Evolutionary conservation across 192 early-diverging fungal genomes (phyloP), one percentile per base, ranked within the genome.

Genomic region (Gryganskiella cystojenkinii): DNA sequence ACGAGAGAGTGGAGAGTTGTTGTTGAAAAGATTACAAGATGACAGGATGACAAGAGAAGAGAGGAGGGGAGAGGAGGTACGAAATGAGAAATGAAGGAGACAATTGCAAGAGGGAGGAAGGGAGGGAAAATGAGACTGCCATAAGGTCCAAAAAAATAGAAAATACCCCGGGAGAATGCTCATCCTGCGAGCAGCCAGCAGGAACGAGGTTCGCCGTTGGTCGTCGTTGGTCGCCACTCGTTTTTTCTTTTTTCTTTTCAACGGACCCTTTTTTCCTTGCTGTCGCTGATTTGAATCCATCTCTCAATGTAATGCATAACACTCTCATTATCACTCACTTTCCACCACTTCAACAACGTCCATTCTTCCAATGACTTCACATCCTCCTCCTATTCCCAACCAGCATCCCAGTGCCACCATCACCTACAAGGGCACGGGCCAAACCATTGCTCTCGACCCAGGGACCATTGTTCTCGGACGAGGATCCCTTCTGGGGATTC

Each of bases 401-500:
- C 19, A 33, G 31, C 15, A n/a, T n/a, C n/a, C n/a, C n/a, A 15
- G 57, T 42, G 65, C 65, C 27, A 59, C 65, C 15, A 24, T 67
- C 24, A 28, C 55, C 17, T 34, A 37, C 22, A 37, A 58, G 44
- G 49, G 56, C 58, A 70, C 61, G 24, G 71, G 53, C 20, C 71
- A 65, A 46, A 28, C 57, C 19, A 24, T 60, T 3, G 5, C 34
- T 1, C 62, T 73, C 3, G n/a, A 4, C 22, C 28, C 17, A 19
- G 71, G 50, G 19, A 46, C 63, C 1, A 55, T 73, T 17, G 11
- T 65, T 28, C 22, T 73, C 31, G 71, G 71, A 27, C 56, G 71
- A n/a, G 40, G 57, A 27, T 25, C 71, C 27, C 55, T 73, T 28
- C 15, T 15, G 0, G 60, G 63, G 42, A 30, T 64, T 40, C 44